Percentiles rank a stretch among this genome's conserved stretches.
Evolutionary conservation across 805 yeast species (phyloP).

Genomic region (Starmerella sp.): DNA sequence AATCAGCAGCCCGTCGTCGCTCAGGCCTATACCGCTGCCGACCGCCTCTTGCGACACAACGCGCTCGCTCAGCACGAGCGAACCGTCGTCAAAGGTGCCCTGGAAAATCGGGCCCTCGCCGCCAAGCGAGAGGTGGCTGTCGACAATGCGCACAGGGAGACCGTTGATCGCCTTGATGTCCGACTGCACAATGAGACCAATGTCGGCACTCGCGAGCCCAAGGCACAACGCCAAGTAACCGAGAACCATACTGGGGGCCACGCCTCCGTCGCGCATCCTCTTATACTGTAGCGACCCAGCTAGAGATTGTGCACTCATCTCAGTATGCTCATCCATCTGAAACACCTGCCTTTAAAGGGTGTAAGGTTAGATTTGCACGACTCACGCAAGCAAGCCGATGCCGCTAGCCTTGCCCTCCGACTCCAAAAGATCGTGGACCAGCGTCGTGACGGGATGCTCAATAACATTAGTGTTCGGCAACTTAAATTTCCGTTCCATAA

Average conservation of each 20-base stretch:
- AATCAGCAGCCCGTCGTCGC: conserved; percentile 10
- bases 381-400: conserved; percentile 12
- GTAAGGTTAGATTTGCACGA: not conserved
- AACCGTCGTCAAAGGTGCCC: conserved; percentile 9
- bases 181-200: conserved; percentile 15
- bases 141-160: conserved; percentile 14
- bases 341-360: not conserved
- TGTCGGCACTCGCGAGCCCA: conserved; percentile 10
- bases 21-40: conserved; percentile 18
- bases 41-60: conserved; percentile 14
- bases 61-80: conserved; percentile 15
- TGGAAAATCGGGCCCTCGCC: conserved; percentile 20
- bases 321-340: not conserved
- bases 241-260: not conserved
- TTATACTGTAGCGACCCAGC: not conserved
- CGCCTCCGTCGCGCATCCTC: not conserved
- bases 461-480: conserved; percentile 33
- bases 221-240: not conserved
- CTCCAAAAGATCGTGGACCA: conserved; percentile 27
- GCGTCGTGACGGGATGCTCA: conserved; percentile 24
- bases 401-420: conserved; percentile 23
- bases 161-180: conserved; percentile 10
- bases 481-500: conserved; percentile 51
- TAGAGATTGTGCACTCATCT: not conserved
- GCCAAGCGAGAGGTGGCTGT: conserved; percentile 12